These are phyloP conservation scores for Pythium aquatile DNA, from an alignment of 352 stramenopile species.

Conservation along the genomic window DNA sequence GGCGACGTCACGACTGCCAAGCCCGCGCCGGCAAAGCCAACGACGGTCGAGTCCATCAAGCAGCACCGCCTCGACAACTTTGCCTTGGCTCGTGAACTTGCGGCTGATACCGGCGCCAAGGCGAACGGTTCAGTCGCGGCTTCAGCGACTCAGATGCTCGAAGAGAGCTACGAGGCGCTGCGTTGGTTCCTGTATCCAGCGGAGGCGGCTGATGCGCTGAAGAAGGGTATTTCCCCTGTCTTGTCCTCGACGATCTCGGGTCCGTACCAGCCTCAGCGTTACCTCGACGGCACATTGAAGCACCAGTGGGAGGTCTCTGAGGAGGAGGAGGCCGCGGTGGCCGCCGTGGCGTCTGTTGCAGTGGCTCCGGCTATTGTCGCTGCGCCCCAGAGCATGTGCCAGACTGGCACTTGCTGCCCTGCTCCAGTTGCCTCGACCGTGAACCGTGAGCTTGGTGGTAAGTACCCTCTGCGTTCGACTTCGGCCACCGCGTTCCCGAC, in stretches of 20 bases:
- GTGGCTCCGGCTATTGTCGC: background rate
- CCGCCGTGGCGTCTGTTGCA: background rate
- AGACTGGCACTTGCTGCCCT: slow-evolving; percentile 22
- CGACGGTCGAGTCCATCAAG: slow-evolving; percentile 7
- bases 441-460: slow-evolving; percentile 38
- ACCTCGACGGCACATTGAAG: slow-evolving; percentile 39
- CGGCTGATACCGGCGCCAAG: slow-evolving; percentile 13
- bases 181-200: slow-evolving; percentile 50
- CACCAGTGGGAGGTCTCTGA: slow-evolving; percentile 40
- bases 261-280: slow-evolving; percentile 39
- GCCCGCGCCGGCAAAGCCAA: background rate
- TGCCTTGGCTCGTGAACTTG: slow-evolving; percentile 20
- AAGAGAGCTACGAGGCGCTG: slow-evolving; percentile 30
- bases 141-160: slow-evolving; percentile 27
- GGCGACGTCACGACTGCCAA: slow-evolving; percentile 6
- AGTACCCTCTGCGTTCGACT: slow-evolving; percentile 26
- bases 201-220: slow-evolving; percentile 29
- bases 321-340: background rate
- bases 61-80: slow-evolving; percentile 26
- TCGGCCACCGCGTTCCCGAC: slow-evolving; percentile 21
- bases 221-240: slow-evolving; percentile 4
- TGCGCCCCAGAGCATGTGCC: slow-evolving; percentile 5
- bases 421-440: background rate
- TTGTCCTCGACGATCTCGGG: slow-evolving; percentile 7
- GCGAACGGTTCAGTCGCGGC: slow-evolving; percentile 12